A percentile compares a stretch with the other conserved stretches of the same genome.
Evolutionary conservation across 495 filamentous ascomycete species (phyloP).

Genomic region (Penicillium subrubescens): DNA sequence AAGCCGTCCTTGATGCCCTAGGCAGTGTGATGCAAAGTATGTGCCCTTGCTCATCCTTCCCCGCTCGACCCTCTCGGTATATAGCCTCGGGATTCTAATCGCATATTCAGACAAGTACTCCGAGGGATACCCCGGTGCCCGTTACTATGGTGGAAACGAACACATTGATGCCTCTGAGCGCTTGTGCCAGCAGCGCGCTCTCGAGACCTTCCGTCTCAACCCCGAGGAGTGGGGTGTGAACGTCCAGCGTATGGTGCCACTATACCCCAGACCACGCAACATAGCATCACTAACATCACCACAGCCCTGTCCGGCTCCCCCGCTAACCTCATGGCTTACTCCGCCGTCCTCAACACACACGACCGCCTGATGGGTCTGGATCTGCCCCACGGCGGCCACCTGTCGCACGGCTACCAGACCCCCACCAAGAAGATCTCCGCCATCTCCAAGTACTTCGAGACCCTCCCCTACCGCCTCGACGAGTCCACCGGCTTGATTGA

Average conservation of each 20-base stretch:
- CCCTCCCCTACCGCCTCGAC: constrained; percentile 88
- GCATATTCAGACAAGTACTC: constrained; percentile 87
- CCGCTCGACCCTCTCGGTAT: constrained; percentile 1
- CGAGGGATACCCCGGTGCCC: constrained; percentile 93
- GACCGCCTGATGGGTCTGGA: constrained; percentile 97
- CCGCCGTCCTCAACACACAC: constrained; percentile 85
- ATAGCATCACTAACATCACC: constrained; percentile 19
- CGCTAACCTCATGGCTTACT: constrained; percentile 95
- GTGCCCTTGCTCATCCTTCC: constrained; percentile 29
- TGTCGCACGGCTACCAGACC: constrained; percentile 97
- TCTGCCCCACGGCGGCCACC: constrained; percentile 92
- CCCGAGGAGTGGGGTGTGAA: constrained; percentile 96
- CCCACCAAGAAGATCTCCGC: constrained; percentile 98
- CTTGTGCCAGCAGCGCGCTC: constrained; percentile 84
- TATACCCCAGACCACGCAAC: neutral
- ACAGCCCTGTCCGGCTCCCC: constrained; percentile 92
- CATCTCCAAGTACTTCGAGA: constrained; percentile 99
- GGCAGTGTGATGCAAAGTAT: constrained; percentile 98
- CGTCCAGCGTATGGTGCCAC: constrained; percentile 73
- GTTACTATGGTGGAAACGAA: constrained; percentile 98
- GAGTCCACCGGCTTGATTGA: constrained; percentile 91
- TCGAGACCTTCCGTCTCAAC: constrained; percentile 82
- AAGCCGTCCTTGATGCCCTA: constrained; percentile 92
- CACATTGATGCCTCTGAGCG: constrained; percentile 89
- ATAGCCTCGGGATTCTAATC: constrained; percentile 12